Conservation (phyloP, 192 early-diverging fungal species). For the Podila horticola region DNA sequence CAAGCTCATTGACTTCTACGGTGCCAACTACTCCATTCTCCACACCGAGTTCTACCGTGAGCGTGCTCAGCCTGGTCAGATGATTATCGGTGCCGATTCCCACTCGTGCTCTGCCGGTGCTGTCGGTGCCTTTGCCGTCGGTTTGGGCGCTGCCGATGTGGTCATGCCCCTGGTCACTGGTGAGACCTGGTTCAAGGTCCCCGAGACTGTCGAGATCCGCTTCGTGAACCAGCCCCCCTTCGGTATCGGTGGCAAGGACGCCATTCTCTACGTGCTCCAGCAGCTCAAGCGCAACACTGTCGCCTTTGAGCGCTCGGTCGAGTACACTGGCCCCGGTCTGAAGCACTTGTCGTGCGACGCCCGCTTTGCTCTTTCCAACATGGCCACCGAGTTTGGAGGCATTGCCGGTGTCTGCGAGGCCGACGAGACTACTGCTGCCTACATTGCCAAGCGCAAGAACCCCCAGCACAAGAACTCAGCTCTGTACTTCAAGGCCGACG, state of each 20-base stretch:
- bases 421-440: conserved; percentile 79
- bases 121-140: conserved; percentile 82
- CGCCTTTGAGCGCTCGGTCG: conserved; percentile 81
- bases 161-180: conserved; percentile 86
- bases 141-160: conserved; percentile 84
- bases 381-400: conserved; percentile 88
- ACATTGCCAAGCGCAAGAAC: conserved; percentile 78
- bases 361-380: conserved; percentile 84
- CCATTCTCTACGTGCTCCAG: conserved; percentile 81
- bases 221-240: conserved; percentile 78
- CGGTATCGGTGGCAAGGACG: conserved; percentile 86
- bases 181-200: conserved; percentile 86
- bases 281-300: conserved; percentile 88
- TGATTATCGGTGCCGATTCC: conserved; percentile 85
- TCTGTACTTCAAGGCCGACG: conserved; percentile 79
- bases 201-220: conserved; percentile 82
- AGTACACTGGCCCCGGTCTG: conserved; percentile 79
- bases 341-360: conserved; percentile 87
- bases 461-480: conserved; percentile 73
- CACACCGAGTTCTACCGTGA: conserved; percentile 89
- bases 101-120: conserved; percentile 85
- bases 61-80: conserved; percentile 82
- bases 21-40: conserved; percentile 82
- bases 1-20: conserved; percentile 76
- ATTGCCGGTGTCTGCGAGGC: conserved; percentile 87